Base-by-base conservation (phyloP, 495 filamentous ascomycete species). In the Aspergillus bridgeri region DNA sequence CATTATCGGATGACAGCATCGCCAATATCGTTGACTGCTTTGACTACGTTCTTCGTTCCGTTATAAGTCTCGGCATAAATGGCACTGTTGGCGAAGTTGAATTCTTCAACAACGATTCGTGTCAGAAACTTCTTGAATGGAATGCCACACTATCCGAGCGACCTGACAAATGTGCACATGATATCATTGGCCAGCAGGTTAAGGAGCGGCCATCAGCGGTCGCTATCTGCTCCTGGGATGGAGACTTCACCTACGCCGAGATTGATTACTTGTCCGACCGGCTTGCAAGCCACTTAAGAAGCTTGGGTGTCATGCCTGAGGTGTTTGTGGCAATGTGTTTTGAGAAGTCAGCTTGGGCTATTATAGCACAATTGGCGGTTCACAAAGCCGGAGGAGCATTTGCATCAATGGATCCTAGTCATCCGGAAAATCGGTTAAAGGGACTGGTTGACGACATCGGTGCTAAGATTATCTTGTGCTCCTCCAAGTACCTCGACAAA, bases 361-460 rank as follows among this genome's bases (percentile, higher is more conserved):
- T 81, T 6, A 70, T 87, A 24, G 68, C 81, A 2, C 75, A 80
- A 60, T 57, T 85, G 3, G 83, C 80, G 1, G 75, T 88, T 18
- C 68, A 82, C 6, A 83, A 82, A 60, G 81, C 85, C 6, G 86
- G 86, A 3, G 82, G 79, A 19, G 83, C 77, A 0, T 83, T 83
- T 62, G 78, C 86, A 2, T 79, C 75, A 0, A 66, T 89, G 6
- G 84, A 89, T 61, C 78, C 81, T 17, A 68, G 70, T 0, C 76
- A 85, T 45, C 85, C 87, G 0, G 71, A 79, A 54, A 74, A 74
- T 7, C 76, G 86, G 13, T 67, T 86, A 19, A 66, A 75, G 25
- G 75, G 69, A 49, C 77, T 89, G 29, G 75, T 88, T 9, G 65
- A 81, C 19, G 73, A 80, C 51, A 68, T 79, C 21, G 62, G 62